Conservation (phyloP, 768 basidiomycete species). For the Xerocomellus chrysenteron region DNA sequence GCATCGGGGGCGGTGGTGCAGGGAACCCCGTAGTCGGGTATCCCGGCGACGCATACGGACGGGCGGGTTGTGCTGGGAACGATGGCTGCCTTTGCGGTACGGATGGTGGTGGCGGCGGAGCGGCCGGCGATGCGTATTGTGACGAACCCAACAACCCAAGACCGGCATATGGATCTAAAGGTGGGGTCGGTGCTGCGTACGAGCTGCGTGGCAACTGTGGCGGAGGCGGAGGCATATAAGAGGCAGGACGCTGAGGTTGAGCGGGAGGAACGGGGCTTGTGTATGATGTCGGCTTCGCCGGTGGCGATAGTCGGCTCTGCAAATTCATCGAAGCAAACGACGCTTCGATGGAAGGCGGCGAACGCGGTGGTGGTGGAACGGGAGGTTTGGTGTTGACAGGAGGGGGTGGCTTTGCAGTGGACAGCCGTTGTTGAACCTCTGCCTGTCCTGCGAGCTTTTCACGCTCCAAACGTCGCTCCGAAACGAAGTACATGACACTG, state of each 20-base stretch:
- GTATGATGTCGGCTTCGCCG: conserved; percentile 22
- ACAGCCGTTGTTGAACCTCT: conserved; percentile 67
- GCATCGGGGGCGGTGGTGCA: conserved; percentile 30
- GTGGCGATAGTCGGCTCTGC: conserved; percentile 32
- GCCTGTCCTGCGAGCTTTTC: conserved; percentile 64
- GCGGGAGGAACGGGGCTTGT: conserved; percentile 17
- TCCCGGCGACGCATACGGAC: conserved; percentile 19
- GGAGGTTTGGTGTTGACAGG: conserved; percentile 49
- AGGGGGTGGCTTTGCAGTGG: conserved; percentile 38
- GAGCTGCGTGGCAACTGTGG: conserved; percentile 27
- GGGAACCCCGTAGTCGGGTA: conserved; percentile 21
- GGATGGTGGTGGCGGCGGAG: too few species aligned
- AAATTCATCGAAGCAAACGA: conserved; percentile 61
- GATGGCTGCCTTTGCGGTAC: too few species aligned
- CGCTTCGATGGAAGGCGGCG: conserved; percentile 43
- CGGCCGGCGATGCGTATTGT: too few species aligned
- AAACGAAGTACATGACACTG: conserved; percentile 62
- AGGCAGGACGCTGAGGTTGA: conserved; percentile 19
- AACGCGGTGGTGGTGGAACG: conserved; percentile 45
- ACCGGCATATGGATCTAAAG: conserved; percentile 37
- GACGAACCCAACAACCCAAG: conserved; percentile 30
- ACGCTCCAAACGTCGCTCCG: conserved; percentile 65
- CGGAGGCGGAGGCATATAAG: conserved; percentile 22
- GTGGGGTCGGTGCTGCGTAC: conserved; percentile 24
- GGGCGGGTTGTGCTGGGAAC: conserved; percentile 14